phyloP scores from a whole-genome alignment of 2,329 filamentous ascomycete genomes.

The Calonectria pteridis region DNA sequence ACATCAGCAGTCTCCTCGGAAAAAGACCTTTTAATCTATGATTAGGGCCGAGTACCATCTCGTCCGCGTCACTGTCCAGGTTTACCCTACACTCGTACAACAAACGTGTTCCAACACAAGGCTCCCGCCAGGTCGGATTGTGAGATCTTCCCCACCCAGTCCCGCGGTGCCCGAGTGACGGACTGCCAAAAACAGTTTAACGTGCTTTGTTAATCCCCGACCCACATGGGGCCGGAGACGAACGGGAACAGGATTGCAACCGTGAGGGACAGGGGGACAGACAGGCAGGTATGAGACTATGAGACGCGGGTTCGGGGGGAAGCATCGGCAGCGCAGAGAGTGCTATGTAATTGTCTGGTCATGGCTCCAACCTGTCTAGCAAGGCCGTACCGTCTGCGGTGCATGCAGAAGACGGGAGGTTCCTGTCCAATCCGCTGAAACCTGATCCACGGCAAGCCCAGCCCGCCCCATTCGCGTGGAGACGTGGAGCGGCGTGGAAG shows the following conservation, averaged over 20 bases:
- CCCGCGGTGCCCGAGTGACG: conserved; percentile 24
- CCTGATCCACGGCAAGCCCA: conserved; percentile 20
- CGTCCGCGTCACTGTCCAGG: background rate
- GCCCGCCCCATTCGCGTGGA: conserved; percentile 16
- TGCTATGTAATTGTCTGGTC: background rate
- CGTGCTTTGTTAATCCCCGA: conserved; percentile 24
- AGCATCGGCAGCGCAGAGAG: background rate
- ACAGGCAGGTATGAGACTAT: background rate
- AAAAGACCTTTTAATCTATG: background rate
- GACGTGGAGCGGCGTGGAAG: conserved; percentile 23
- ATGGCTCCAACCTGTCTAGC: background rate
- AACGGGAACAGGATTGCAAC: conserved; percentile 12
- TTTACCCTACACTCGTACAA: conserved; percentile 11
- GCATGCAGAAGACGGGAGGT: conserved; percentile 9
- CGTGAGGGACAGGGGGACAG: background rate
- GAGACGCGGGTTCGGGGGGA: conserved; percentile 12
- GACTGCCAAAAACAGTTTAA: conserved; percentile 22
- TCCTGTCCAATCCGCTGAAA: conserved; percentile 16
- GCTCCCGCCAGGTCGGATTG: conserved; percentile 6
- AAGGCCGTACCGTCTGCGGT: background rate
- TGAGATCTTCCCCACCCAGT: conserved; percentile 22
- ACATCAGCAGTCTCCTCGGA: background rate
- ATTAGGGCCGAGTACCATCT: background rate
- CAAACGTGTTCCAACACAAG: background rate
- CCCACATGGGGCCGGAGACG: conserved; percentile 24